These are phyloP conservation scores for Venturia pyrina DNA, from an alignment of 2,329 filamentous ascomycete species.

Conservation along the genomic window DNA sequence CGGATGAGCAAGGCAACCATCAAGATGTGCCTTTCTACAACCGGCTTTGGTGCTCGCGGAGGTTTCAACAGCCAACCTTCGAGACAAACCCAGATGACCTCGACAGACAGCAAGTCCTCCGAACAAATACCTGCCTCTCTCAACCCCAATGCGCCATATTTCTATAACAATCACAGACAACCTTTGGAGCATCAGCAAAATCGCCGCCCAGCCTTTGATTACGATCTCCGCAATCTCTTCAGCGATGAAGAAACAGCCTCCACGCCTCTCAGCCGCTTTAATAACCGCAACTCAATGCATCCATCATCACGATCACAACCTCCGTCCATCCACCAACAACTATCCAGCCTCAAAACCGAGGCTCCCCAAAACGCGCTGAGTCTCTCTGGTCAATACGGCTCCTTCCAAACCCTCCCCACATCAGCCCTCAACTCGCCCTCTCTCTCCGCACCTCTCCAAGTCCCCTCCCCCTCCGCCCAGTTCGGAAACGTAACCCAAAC, in stretches of 20 bases:
- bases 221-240: conserved; percentile 30
- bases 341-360: not conserved
- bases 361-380: not conserved
- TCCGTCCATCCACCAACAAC: conserved; percentile 1
- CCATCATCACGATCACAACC: not conserved
- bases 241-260: conserved; percentile 30
- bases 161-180: conserved; percentile 1
- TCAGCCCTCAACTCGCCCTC: conserved; percentile 17
- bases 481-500: conserved; percentile 12
- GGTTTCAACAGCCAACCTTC: conserved; percentile 7
- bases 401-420: conserved; percentile 13
- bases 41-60: conserved; percentile 56
- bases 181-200: not conserved
- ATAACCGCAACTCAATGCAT: conserved; percentile 15
- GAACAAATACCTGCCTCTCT: conserved; percentile 2
- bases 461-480: conserved; percentile 15
- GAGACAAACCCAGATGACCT: conserved; percentile 1
- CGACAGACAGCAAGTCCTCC: not conserved
- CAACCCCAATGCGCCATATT: conserved; percentile 6
- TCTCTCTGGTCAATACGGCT: not conserved
- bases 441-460: conserved; percentile 14
- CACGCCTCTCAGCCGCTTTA: conserved; percentile 27
- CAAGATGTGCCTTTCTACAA: conserved; percentile 84
- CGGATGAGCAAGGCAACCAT: conserved; percentile 92
- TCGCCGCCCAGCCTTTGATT: conserved; percentile 42